Evolutionary conservation across 192 early-diverging fungal genomes (phyloP), one percentile per base, ranked within the genome.

Genomic region (Podila epigama): DNA sequence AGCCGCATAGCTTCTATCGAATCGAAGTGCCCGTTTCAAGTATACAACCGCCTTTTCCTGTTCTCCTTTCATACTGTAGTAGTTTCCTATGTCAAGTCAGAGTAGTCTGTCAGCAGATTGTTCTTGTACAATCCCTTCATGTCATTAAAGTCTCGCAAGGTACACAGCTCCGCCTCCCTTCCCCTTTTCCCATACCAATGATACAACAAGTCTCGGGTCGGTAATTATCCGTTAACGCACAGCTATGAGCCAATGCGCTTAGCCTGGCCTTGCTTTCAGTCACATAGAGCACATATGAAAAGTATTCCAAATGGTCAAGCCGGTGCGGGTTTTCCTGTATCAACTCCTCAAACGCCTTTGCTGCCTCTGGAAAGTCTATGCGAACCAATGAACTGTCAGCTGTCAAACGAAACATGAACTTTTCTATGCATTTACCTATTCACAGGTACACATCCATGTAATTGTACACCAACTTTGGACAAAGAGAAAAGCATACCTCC

Each of bases 261-360:
- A 99, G 83, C 72, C 92, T 87, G 5, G 87, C 85, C 1, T 77
- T 77, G 36, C 91, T 86, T 2, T 94, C 86, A 65, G 90, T 85
- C 0, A 95, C 88, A 81, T 89, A 98, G 15, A 99, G 85, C 15
- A 95, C 83, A 80, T 96, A 93, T 7, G 96, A 96, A 71, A 92
- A 94, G 7, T 91, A 68, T 68, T 98, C 96, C 77, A 90, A 84
- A 50, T 88, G 81, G 67, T 98, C 96, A 7, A 99, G 65, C 8
- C 89, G 80, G 79, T 86, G 89, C 4, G 97, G 97, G 62, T 98
- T 89, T 7, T 72, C 60, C 54, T 83, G 62, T 20, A 89, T 85
- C 40, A 97, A 71, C 15, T 85, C 81, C 28, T 90, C 89, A 82
- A 96, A 99, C 34, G 85, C 59, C 22, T 68, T 69, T 10, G 85